phyloP scores from a whole-genome alignment of 371 early-diverging fungal genomes.

The Mortierella sp. region DNA sequence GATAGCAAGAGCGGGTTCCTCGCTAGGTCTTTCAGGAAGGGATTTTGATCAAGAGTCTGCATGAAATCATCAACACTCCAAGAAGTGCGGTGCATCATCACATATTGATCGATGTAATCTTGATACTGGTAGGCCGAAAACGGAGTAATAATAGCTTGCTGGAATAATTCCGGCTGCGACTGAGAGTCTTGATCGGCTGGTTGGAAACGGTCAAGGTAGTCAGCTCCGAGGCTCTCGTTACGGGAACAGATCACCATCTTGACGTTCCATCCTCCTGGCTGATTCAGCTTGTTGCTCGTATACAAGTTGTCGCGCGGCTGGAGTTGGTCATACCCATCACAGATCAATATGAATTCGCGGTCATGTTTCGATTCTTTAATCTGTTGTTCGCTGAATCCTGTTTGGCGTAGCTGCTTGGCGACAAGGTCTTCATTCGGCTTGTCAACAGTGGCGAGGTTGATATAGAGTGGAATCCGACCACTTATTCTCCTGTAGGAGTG shows the following conservation, averaged over 20 bases:
- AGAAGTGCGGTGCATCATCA: not conserved
- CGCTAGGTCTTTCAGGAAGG: constrained; percentile 3
- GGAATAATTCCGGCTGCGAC: not conserved
- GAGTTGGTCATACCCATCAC: not conserved
- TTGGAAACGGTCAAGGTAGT: not conserved
- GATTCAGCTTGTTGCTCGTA: not conserved
- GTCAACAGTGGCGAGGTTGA: constrained; percentile 1
- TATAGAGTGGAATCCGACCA: not conserved
- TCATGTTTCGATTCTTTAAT: not conserved
- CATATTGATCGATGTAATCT: not conserved
- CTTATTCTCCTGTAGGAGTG: not conserved
- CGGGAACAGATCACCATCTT: constrained; percentile 11
- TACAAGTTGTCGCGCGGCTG: not conserved
- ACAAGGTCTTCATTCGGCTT: not conserved
- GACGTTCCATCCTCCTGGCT: not conserved
- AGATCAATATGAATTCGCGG: not conserved
- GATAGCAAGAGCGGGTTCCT: constrained; percentile 5
- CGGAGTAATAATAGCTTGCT: not conserved
- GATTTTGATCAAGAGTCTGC: not conserved
- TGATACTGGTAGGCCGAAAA: not conserved
- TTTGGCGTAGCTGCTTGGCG: not conserved
- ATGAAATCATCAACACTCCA: not conserved
- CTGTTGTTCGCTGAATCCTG: not conserved
- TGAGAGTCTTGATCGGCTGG: not conserved
- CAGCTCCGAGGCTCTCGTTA: not conserved